Conservation (phyloP, 176 grass and related monocot species). For the Oryza punctata region DNA sequence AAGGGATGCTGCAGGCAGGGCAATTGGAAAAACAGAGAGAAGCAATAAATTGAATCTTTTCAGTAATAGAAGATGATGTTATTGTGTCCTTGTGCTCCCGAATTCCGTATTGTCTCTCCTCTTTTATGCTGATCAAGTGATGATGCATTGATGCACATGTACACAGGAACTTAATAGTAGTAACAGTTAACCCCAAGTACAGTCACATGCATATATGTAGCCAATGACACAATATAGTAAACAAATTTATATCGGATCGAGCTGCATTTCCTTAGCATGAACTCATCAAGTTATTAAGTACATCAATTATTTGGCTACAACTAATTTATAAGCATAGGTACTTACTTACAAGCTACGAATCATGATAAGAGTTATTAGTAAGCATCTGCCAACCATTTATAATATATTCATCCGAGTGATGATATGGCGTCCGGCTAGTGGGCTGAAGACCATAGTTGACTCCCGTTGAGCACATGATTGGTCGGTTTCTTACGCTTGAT, state of each 20-base stretch:
- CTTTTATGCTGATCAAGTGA: not conserved
- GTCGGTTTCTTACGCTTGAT: not conserved
- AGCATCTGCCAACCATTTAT: not conserved
- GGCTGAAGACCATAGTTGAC: not conserved
- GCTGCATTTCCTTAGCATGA: not conserved
- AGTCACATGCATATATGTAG: not conserved
- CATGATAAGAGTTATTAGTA: not conserved
- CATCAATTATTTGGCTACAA: not conserved
- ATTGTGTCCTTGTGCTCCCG: not conserved
- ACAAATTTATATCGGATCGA: not conserved
- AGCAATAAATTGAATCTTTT: not conserved
- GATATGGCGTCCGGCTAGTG: not conserved
- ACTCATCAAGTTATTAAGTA: not conserved
- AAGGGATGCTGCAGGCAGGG: too few species aligned
- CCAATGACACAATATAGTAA: not conserved
- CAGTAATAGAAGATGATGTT: not conserved
- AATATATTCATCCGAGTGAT: not conserved
- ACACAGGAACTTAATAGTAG: not conserved
- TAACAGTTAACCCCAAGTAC: not conserved
- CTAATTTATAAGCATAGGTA: not conserved
- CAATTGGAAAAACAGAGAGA: too few species aligned
- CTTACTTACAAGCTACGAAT: not conserved
- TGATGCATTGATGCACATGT: not conserved
- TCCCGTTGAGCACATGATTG: not conserved
- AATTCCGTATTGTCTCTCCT: not conserved